Evolutionary conservation across 129 eudicot species (phyloP).

Genomic region (Heracleum sosnowskyi): DNA sequence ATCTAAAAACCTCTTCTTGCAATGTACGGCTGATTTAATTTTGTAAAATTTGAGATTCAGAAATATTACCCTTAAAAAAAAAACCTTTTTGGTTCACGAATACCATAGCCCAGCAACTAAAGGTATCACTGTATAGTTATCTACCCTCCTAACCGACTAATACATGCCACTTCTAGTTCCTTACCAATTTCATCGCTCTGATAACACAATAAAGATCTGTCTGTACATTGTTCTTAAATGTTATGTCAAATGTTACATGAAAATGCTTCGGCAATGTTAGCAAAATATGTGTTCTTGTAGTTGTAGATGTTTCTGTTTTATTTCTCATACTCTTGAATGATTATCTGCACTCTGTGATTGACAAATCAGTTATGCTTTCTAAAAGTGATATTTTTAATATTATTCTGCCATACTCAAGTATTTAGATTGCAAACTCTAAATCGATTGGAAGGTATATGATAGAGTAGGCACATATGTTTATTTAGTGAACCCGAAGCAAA

Average conservation of each 20-base stretch:
- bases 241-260: not conserved
- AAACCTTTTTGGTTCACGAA: not conserved
- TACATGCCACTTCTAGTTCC: not conserved
- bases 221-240: not conserved
- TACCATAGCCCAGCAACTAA: conserved; percentile 5
- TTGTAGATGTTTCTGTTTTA: not conserved
- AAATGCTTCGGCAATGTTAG: not conserved
- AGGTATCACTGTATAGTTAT: not conserved
- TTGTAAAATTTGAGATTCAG: not conserved
- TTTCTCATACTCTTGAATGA: not conserved
- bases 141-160: not conserved
- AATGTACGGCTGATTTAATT: not conserved
- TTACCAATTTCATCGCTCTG: not conserved
- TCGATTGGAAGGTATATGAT: not conserved
- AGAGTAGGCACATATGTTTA: not conserved
- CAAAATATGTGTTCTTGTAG: not conserved
- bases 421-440: not conserved
- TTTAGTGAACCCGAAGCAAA: not conserved
- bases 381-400: not conserved
- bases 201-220: not conserved
- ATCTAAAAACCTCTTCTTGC: not conserved
- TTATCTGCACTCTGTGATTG: not conserved
- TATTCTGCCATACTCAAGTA: not conserved
- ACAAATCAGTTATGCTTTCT: not conserved
- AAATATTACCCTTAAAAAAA: not conserved